A percentile compares a stretch with the other conserved stretches of the same genome.
phyloP scores from a whole-genome alignment of 176 grass and related monocot genomes.

The Chloris gayana region DNA sequence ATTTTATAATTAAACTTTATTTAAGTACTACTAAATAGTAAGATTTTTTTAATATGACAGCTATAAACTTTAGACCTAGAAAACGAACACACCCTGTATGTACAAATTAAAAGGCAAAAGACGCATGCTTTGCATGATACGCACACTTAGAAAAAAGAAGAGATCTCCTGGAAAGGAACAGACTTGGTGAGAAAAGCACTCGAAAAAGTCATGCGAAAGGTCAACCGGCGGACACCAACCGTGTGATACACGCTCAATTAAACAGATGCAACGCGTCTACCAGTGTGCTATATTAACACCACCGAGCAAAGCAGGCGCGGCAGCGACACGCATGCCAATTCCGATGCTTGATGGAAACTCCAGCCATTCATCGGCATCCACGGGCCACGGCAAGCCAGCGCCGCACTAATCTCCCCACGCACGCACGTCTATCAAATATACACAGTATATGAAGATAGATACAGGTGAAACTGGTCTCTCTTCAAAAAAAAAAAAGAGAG shows the following conservation, averaged over 20 bases:
- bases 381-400: too few species aligned
- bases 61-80: too few species aligned
- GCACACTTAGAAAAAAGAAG: not conserved
- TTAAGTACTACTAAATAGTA: too few species aligned
- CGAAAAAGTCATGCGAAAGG: not conserved
- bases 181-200: not conserved
- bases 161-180: not conserved
- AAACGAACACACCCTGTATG: too few species aligned
- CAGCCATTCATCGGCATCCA: not conserved
- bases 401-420: not conserved
- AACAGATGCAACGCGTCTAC: too few species aligned
- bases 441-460: too few species aligned
- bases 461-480: not conserved
- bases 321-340: not conserved
- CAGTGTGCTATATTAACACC: not conserved
- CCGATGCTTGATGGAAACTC: not conserved
- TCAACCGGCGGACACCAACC: not conserved
- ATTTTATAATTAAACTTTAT: too few species aligned
- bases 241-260: conserved; percentile 6
- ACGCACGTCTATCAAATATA: not conserved
- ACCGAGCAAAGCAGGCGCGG: not conserved
- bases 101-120: too few species aligned
- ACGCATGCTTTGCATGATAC: not conserved
- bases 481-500: too few species aligned
- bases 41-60: too few species aligned